Base-by-base conservation (phyloP, 2,329 filamentous ascomycete genomes). In the Acrocalymma vagum region DNA sequence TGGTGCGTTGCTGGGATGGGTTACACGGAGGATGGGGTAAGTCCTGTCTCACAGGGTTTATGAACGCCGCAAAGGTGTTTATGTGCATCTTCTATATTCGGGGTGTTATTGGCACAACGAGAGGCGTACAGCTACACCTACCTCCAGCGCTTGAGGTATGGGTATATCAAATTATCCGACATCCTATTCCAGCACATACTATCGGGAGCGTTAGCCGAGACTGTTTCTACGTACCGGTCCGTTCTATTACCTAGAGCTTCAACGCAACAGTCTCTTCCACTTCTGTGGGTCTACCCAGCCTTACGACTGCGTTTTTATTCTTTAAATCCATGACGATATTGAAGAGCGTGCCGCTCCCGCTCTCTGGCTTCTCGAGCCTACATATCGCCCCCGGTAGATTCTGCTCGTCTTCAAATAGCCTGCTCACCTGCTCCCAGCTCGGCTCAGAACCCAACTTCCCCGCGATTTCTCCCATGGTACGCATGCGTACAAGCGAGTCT, bases 321-420 rank as follows among this genome's bases (percentile, higher is more conserved):
- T 51, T 65, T 50, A 71, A 38, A 45, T 70, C 65, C 60, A 67
- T 68, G 3, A 71, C 53, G 22, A 71, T 62, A 34, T 65, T 69
- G 29, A 71, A 71, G 34, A 71, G 38, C n/a, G 59, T 65, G 29
- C 18, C 56, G 39, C 58, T 65, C 9, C 62, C 63, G 23, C 46
- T 65, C 42, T 59, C 54, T 8, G 32, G 35, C 2, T 49, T 60
- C 42, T 62, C 34, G 5, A 29, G 15, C 16, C 63, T 53, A 40
- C 63, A 67, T 33, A 69, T 69, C 9, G 70, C 46, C 11, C 53
- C 60, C 1, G 72, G 73, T 25, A 57, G 59, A 42, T 71, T 68
- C 26, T 61, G 43, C 53, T 74, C 70, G 29, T 77, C 73, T 43
- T 70, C 68, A 49, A 77, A 76, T 38, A 73, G 25, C 16, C 27